Evolutionary conservation across 208 protist genomes (phyloP), one percentile per base, ranked within the genome.

Genomic region (Acanthamoeba lenticulata): DNA sequence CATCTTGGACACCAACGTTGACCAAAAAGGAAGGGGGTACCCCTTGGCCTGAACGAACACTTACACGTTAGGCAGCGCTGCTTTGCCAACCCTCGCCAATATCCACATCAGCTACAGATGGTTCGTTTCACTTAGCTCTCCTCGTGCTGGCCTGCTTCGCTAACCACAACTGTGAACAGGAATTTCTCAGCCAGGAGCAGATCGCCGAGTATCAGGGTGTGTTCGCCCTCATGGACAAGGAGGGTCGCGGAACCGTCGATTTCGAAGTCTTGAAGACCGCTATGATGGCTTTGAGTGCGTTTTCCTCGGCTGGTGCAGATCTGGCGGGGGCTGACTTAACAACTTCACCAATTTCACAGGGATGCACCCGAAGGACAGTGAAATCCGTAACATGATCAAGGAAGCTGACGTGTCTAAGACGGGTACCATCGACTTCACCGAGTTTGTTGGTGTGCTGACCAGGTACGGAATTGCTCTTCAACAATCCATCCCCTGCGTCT

Each of bases 141-240:
- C n/a, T 67, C 57, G 15, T 7, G 13, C n/a, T 7, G 13, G 15
- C 24, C 9, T 72, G 15, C 17, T 72, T 72, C n/a, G n/a, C n/a
- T n/a, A n/a, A n/a, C n/a, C n/a, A n/a, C n/a, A n/a, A n/a, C n/a
- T 44, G n/a, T 32, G n/a, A 29, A 40, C 79, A 94, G 90, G 90
- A 94, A 65, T 94, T 94, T 44, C 24, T 94, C 21, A 94, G 90
- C 55, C 90, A 94, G 6, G 90, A 94, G 47, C 67, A 94, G 45
- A 83, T 94, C 2, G 34, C 90, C 44, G 69, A 94, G 65, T 94
- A 94, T 38, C 90, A 94, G 90, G 90, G 90, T 29, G 90, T 94
- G 65, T 94, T 94, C 72, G 90, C 0, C 24, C 90, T 94, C 65
- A 5, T 94, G 3, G 90, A 94, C 72, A 94, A 94, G 36, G 65